Percentiles rank a stretch among this genome's conserved stretches.
phyloP scores from a whole-genome alignment of 2,329 filamentous ascomycete species.

The Verticillium zaregamsianum region DNA sequence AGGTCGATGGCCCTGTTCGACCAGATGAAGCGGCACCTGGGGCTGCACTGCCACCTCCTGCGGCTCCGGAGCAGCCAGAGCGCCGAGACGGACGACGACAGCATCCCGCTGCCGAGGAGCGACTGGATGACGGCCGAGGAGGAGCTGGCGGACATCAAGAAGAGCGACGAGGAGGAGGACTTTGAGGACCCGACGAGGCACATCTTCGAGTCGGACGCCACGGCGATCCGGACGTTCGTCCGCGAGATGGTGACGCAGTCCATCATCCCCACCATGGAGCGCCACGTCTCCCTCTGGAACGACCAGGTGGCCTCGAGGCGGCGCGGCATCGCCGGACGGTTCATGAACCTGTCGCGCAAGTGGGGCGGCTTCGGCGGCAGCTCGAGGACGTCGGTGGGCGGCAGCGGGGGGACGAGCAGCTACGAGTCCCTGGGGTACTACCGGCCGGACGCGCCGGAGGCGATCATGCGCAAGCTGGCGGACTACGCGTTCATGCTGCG shows the following conservation, averaged over 20 bases:
- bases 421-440: conserved; percentile 85
- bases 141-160: conserved; percentile 71
- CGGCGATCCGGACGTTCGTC: conserved; percentile 82
- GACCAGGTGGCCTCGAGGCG: conserved; percentile 91
- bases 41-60: conserved; percentile 89
- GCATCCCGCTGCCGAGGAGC: conserved; percentile 71
- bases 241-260: conserved; percentile 95
- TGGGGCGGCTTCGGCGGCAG: conserved; percentile 77
- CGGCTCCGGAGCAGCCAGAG: conserved; percentile 81
- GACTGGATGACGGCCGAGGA: conserved; percentile 89
- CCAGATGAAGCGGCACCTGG: conserved; percentile 98
- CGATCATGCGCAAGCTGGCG: conserved; percentile 85
- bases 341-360: conserved; percentile 88
- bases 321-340: conserved; percentile 84
- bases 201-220: conserved; percentile 89
- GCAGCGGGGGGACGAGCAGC: conserved; percentile 42
- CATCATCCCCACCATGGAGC: conserved; percentile 93
- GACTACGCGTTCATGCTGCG: conserved; percentile 97
- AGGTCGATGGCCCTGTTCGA: conserved; percentile 90
- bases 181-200: conserved; percentile 70
- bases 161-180: conserved; percentile 64
- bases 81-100: conserved; percentile 87
- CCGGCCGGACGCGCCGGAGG: conserved; percentile 77
- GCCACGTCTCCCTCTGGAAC: conserved; percentile 87
- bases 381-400: conserved; percentile 55